These are phyloP conservation scores for Candida patagonica DNA, from an alignment of 805 yeast genomes.

Conservation along the genomic window DNA sequence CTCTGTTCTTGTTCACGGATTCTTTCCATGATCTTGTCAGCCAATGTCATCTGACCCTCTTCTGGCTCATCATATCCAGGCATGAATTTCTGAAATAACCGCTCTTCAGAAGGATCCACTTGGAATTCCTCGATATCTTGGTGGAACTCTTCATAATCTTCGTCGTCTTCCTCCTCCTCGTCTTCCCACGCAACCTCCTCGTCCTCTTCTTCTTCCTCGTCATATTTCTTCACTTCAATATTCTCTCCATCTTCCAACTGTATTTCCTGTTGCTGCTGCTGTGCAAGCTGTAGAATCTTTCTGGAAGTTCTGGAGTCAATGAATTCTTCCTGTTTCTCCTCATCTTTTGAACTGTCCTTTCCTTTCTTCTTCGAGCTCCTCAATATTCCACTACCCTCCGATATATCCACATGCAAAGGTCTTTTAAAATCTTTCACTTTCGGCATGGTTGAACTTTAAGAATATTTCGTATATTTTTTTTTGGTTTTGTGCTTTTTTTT, in stretches of 20 bases:
- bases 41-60: slow-evolving; percentile 35
- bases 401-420: slow-evolving; percentile 70
- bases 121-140: slow-evolving; percentile 49
- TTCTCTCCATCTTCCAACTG: slow-evolving; percentile 53
- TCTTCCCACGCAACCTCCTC: slow-evolving; percentile 33
- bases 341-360: slow-evolving; percentile 22
- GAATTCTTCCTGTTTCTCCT: slow-evolving; percentile 33
- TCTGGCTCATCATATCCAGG: slow-evolving; percentile 21
- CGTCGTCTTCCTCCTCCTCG: slow-evolving; percentile 31
- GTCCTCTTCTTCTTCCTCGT: slow-evolving; percentile 44
- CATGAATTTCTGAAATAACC: slow-evolving; percentile 64
- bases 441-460: slow-evolving; percentile 10
- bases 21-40: slow-evolving; percentile 89
- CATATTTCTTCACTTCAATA: slow-evolving; percentile 26
- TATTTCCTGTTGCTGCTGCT: slow-evolving; percentile 85
- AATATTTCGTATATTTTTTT: not conserved
- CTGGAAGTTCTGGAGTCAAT: slow-evolving; percentile 78
- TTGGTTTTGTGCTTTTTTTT: not conserved
- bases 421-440: slow-evolving; percentile 29
- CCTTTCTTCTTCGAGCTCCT: slow-evolving; percentile 30
- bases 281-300: slow-evolving; percentile 80
- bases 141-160: slow-evolving; percentile 38
- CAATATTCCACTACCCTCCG: slow-evolving; percentile 65
- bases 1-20: slow-evolving; percentile 60
- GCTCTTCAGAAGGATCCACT: slow-evolving; percentile 74